phyloP scores from a whole-genome alignment of 139 green algal genomes.

The Diplosphaera chodatii region DNA sequence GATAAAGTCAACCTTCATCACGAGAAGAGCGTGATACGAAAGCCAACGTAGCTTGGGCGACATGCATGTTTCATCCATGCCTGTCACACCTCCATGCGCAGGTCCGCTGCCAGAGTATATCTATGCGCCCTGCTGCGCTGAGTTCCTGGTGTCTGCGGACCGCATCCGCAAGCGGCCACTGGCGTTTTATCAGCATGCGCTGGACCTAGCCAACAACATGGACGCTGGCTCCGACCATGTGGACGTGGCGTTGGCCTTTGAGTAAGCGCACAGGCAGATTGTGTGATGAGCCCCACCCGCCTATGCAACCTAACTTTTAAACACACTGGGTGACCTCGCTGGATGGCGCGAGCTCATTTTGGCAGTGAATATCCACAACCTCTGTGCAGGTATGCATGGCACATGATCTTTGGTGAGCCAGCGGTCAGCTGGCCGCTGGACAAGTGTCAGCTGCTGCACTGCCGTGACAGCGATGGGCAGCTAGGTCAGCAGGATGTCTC shows the following conservation, averaged over 20 bases:
- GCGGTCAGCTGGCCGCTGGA: background rate
- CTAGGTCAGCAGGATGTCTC: background rate
- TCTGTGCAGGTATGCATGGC: slow-evolving; percentile 19
- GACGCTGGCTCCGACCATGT: background rate
- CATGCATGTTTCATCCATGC: no score
- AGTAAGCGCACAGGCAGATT: background rate
- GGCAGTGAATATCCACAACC: background rate
- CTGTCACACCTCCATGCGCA: background rate
- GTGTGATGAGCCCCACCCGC: no score
- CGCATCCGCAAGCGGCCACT: slow-evolving; percentile 9
- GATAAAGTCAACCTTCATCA: no score
- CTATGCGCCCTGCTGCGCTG: slow-evolving; percentile 18
- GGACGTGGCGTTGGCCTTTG: background rate
- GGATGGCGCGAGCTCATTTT: no score
- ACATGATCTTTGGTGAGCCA: slow-evolving; percentile 24
- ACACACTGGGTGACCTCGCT: no score
- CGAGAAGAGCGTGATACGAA: no score
- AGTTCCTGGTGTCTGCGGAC: slow-evolving; percentile 17
- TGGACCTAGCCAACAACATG: background rate
- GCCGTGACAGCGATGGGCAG: background rate
- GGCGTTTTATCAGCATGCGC: background rate
- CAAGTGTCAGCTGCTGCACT: background rate
- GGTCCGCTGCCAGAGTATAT: slow-evolving; percentile 11
- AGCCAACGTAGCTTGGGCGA: no score
- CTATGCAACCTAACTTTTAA: no score